Percentiles rank a stretch among this genome's conserved stretches.
Evolutionary conservation across 2,329 filamentous ascomycete species (phyloP).

Genomic region (Cladophialophora carrionii): DNA sequence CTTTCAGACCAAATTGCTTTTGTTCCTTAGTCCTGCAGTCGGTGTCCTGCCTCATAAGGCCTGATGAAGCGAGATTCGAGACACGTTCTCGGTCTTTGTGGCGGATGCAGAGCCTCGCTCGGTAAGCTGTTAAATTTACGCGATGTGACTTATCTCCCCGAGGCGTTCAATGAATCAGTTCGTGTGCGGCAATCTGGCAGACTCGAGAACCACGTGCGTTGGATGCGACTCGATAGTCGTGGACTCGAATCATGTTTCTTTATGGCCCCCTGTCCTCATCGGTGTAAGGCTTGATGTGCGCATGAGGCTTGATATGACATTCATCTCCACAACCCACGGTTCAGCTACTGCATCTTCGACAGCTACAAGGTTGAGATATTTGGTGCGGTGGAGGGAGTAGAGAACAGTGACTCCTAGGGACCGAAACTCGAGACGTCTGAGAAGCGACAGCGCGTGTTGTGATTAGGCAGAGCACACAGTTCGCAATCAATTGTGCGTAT

Average conservation of each 20-base stretch:
- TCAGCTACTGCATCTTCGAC: not conserved
- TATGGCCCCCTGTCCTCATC: not conserved
- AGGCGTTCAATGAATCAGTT: not conserved
- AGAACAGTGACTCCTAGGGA: not conserved
- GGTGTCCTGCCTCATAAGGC: not conserved
- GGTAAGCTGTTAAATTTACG: constrained; percentile 5
- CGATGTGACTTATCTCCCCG: constrained; percentile 9
- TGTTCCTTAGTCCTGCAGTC: not conserved
- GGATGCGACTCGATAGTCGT: not conserved
- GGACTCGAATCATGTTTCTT: not conserved
- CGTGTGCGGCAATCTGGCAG: not conserved
- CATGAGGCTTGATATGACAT: not conserved
- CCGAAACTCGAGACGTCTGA: not conserved
- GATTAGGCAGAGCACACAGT: not conserved
- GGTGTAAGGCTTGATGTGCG: not conserved
- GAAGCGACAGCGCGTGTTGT: not conserved
- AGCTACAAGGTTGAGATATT: not conserved
- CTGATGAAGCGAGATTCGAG: not conserved
- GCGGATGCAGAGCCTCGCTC: not conserved
- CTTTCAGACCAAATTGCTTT: constrained; percentile 7
- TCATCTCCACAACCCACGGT: constrained; percentile 2
- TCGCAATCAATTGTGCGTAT: too few species aligned
- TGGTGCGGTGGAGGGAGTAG: not conserved
- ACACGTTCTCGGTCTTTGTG: not conserved
- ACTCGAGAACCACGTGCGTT: not conserved